phyloP scores from a whole-genome alignment of 768 basidiomycete species.

The Suillus hirtellus region DNA sequence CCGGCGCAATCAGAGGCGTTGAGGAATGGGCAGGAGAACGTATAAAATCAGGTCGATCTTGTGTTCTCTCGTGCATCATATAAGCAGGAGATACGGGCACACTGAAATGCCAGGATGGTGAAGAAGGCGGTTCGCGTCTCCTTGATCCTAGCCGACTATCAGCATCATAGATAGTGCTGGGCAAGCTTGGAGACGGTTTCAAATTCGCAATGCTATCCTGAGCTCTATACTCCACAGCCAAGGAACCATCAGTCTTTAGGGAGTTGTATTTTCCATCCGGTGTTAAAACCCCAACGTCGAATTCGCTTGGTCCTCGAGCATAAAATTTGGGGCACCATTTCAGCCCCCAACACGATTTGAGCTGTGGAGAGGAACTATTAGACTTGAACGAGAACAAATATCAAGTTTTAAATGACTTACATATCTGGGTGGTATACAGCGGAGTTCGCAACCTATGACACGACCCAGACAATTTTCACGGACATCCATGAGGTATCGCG shows the following conservation, averaged over 20 bases:
- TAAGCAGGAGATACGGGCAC: background rate
- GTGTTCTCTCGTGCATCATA: background rate
- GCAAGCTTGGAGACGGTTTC: background rate
- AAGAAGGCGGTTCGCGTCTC: background rate
- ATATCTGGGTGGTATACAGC: constrained; percentile 29
- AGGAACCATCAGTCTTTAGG: background rate
- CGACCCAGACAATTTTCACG: constrained; percentile 22
- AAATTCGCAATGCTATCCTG: background rate
- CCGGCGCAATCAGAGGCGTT: background rate
- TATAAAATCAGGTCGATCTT: background rate
- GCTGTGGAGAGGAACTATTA: constrained; percentile 17
- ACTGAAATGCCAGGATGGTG: background rate
- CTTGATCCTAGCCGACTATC: background rate
- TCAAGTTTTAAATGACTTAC: constrained; percentile 19
- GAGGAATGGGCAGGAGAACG: background rate
- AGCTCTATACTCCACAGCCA: background rate
- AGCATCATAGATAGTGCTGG: background rate
- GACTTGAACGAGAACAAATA: background rate
- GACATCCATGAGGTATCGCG: constrained; percentile 19
- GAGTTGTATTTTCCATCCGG: constrained; percentile 4
- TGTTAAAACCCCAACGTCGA: constrained; percentile 1
- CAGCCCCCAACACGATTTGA: constrained; percentile 33
- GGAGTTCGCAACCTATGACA: constrained; percentile 32
- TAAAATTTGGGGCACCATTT: constrained; percentile 27
- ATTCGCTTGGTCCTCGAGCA: constrained; percentile 27